Evolutionary conservation across 805 yeast genomes (phyloP).

Genomic region (Suhomyces vadensis): DNA sequence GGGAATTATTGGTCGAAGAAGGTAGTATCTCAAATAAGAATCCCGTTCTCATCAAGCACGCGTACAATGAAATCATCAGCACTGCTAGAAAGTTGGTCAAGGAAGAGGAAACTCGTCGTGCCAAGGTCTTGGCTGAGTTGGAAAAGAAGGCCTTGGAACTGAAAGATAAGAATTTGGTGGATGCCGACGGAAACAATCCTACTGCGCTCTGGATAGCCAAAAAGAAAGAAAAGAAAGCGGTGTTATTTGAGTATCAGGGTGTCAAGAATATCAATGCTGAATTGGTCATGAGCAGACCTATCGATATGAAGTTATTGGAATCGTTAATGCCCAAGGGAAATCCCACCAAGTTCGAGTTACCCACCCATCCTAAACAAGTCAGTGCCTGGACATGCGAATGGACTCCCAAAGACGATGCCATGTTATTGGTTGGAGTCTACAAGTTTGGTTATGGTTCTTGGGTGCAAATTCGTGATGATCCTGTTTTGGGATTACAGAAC

Average conservation of each 20-base stretch:
- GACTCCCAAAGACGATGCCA: conserved; percentile 81
- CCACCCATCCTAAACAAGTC: conserved; percentile 70
- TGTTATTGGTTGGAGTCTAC: conserved; percentile 80
- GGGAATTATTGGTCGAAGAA: conserved; percentile 87
- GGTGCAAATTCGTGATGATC: conserved; percentile 94
- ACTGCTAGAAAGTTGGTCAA: conserved; percentile 61
- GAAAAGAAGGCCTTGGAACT: conserved; percentile 62
- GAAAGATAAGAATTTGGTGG: conserved; percentile 42
- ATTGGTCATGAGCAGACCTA: conserved; percentile 75
- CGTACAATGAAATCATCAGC: conserved; percentile 70
- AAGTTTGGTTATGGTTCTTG: conserved; percentile 97
- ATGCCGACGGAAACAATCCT: conserved; percentile 45
- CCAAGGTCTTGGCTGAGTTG: conserved; percentile 52
- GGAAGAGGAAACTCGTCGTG: conserved; percentile 65
- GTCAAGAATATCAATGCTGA: conserved; percentile 93
- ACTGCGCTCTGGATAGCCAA: conserved; percentile 59
- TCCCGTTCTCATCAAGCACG: conserved; percentile 71
- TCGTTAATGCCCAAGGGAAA: conserved; percentile 53
- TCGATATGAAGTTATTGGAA: conserved; percentile 72
- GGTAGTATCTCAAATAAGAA: conserved; percentile 85
- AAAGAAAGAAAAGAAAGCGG: conserved; percentile 85
- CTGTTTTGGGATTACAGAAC: conserved; percentile 79
- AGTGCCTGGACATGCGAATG: conserved; percentile 91
- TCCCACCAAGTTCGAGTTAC: conserved; percentile 61
- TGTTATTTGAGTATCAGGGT: conserved; percentile 82